Evolutionary conservation across 176 grass and related monocot species (phyloP).

Genomic region (Zea luxurians): DNA sequence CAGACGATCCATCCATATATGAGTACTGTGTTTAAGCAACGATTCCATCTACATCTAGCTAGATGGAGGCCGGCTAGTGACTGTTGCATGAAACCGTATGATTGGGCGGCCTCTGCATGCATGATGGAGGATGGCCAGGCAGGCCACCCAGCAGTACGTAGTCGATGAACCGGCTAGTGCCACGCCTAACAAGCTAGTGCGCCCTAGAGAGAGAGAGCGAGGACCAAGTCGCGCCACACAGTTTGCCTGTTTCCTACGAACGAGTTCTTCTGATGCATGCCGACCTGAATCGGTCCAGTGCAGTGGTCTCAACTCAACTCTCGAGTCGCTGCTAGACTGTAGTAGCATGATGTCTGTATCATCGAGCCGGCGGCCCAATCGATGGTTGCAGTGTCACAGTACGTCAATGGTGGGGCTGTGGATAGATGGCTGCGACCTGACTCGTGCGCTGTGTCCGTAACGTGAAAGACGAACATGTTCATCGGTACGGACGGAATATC

Average conservation of each 20-base stretch:
- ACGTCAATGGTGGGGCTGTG: not conserved
- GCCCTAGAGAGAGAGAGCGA: not conserved
- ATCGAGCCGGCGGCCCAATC: not conserved
- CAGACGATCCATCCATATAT: not conserved
- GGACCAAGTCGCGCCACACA: slow-evolving; percentile 7
- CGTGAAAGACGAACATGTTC: too few species aligned
- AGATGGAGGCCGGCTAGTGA: not conserved
- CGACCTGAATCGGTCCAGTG: slow-evolving; percentile 5
- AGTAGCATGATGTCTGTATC: too few species aligned
- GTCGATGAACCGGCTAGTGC: not conserved
- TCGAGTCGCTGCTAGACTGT: not conserved
- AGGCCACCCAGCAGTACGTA: not conserved
- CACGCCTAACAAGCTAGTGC: slow-evolving; percentile 9
- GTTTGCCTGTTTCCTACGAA: not conserved
- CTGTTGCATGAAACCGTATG: slow-evolving; percentile 13
- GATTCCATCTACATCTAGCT: not conserved
- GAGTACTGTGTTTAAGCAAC: not conserved
- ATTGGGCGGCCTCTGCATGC: not conserved
- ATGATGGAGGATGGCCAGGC: not conserved
- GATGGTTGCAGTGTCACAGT: not conserved
- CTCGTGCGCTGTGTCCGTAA: not conserved
- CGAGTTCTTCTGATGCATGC: not conserved
- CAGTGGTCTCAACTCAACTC: not conserved
- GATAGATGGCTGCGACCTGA: not conserved
- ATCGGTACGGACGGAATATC: too few species aligned